Conservation (phyloP, 352 stramenopile genomes). For the Globisporangium megalacanthum region DNA sequence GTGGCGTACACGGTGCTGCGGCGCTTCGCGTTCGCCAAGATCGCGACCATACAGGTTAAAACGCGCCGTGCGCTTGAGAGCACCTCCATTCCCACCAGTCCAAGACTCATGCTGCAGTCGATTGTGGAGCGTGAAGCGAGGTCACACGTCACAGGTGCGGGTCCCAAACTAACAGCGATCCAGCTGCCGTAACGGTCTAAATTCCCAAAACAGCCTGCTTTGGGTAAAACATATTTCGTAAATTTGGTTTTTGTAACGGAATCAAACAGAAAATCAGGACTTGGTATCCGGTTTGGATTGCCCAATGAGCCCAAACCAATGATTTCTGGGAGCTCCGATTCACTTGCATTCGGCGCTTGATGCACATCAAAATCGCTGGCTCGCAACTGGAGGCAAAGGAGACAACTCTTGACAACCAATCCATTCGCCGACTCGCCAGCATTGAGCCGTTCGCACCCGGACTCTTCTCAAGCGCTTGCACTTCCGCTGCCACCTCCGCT, state of each 20-base stretch:
- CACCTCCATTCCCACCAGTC: background rate
- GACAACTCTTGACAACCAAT: background rate
- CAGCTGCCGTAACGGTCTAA: background rate
- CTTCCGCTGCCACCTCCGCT: background rate
- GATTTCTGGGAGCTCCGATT: background rate
- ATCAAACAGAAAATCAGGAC: too few species aligned
- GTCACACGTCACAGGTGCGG: slow-evolving; percentile 7
- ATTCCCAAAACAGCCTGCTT: background rate
- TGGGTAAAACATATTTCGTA: background rate
- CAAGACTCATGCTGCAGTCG: background rate
- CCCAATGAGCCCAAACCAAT: background rate
- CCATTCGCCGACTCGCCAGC: slow-evolving; percentile 5
- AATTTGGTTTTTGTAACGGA: background rate
- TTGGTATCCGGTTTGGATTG: background rate
- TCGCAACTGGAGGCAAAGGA: background rate
- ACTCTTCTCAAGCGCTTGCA: slow-evolving; percentile 1
- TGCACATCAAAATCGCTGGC: slow-evolving; percentile 8
- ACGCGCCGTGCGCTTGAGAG: background rate
- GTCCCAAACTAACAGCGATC: slow-evolving; percentile 2
- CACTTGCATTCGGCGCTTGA: background rate
- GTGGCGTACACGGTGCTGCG: slow-evolving; percentile 20
- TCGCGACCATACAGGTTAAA: slow-evolving; percentile 2
- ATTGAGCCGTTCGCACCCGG: background rate
- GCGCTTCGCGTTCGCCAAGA: slow-evolving; percentile 13
- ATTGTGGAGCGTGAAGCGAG: background rate